Evolutionary conservation across 139 green algal genomes (phyloP), one percentile per base, ranked within the genome.

Genomic region (Chlamydomonas incerta): DNA sequence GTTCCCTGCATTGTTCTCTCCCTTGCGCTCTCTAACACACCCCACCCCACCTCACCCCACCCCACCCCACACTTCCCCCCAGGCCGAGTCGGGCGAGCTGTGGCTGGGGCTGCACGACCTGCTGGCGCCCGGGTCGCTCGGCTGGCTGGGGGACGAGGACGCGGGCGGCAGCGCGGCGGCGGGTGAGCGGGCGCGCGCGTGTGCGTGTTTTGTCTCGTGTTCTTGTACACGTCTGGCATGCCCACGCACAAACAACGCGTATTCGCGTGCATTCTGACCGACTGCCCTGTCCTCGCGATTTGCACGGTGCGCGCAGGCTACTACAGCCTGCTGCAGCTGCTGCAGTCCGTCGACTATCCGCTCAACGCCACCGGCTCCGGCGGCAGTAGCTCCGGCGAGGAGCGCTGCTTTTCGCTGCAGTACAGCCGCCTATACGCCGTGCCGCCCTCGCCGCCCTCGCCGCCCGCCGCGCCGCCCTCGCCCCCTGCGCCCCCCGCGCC

Each of bases 81-180:
- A 50, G 41, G 41, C 62, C 26, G 62, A 33, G 14, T 14, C 18
- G 35, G 73, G 73, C 52, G n/a, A 52, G 8, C 37, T 82, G 10
- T 82, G 75, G 75, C 2, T 82, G 35, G 75, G 60, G 3, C 24
- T 72, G 35, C 75, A 82, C 60, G 75, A 72, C 60, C 24, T 82
- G 34, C 35, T 72, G 60, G 13, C 6, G 58, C 52, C 37, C 28
- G 75, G 75, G 35, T 1, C 46, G 37, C 17, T 69, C 26, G 35
- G 60, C 60, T 66, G 60, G 75, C n/a, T 82, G 60, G 75, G 75
- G 0, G 37, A 41, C 24, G 75, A 82, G 75, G 75, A 82, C 4
- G 75, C 60, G 4, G 75, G 75, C 0, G 75, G 60, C 57, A 35
- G 31, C 31, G 14, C 66, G 15, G 15, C 66, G 31, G 66, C 13